Evolutionary conservation across 495 filamentous ascomycete genomes (phyloP).

Genomic region (Entonaema liquescens): DNA sequence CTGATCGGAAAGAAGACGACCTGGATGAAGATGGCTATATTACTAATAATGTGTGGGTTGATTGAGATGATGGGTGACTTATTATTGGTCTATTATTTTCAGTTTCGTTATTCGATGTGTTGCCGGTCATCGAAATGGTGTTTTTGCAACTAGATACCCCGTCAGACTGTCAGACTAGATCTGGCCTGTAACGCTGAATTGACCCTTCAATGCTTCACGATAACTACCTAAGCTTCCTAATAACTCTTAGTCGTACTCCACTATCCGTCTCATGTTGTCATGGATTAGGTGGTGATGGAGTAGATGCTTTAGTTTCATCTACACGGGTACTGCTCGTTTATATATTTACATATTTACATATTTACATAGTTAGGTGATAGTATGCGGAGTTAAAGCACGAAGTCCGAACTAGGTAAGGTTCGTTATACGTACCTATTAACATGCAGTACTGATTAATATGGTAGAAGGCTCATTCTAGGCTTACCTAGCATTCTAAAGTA

Average conservation of each 20-base stretch:
- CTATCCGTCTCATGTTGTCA: not conserved
- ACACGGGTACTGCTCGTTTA: no score
- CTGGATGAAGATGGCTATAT: conserved; percentile 44
- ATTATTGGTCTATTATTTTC: not conserved
- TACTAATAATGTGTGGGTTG: conserved; percentile 44
- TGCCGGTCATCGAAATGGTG: not conserved
- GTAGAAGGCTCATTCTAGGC: not conserved
- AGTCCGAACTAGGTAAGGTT: not conserved
- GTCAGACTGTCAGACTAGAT: not conserved
- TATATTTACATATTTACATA: not conserved
- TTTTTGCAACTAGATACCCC: not conserved
- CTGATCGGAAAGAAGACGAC: conserved; percentile 54
- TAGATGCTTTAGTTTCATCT: no score
- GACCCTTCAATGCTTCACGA: not conserved
- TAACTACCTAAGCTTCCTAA: not conserved
- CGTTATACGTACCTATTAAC: not conserved
- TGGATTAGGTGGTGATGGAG: not conserved
- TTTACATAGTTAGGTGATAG: not conserved
- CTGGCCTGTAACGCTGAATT: not conserved
- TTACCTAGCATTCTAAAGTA: not conserved
- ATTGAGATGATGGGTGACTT: not conserved
- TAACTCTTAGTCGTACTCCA: not conserved
- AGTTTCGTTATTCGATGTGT: not conserved
- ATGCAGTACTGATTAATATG: no score
- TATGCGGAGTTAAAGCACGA: not conserved